A percentile compares a stretch with the other conserved stretches of the same genome.
Conservation (phyloP, 192 early-diverging fungal species). For the Lobosporangium transversale region DNA sequence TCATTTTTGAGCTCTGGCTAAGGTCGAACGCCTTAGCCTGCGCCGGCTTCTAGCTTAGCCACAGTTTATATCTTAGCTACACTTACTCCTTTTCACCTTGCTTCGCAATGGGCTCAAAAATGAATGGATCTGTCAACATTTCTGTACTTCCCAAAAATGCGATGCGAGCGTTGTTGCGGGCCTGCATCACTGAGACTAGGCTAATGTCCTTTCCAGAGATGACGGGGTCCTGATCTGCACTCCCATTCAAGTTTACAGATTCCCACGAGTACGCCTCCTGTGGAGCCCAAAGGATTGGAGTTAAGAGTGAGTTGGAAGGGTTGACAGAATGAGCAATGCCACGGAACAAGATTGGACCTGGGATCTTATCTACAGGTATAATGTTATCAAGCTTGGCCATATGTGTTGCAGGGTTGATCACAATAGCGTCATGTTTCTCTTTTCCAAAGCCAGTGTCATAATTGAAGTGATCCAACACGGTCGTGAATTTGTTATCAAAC, state of each 20-base stretch:
- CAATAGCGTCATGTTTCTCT: conserved; percentile 62
- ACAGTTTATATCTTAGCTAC: too few relatives aligned
- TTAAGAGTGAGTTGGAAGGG: conserved; percentile 68
- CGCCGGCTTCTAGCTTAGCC: too few relatives aligned
- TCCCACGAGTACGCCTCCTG: conserved; percentile 76
- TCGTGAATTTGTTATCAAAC: conserved; percentile 76
- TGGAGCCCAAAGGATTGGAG: conserved; percentile 64
- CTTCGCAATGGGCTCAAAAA: conserved; percentile 27
- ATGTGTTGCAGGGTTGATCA: conserved; percentile 56
- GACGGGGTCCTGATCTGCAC: conserved; percentile 41
- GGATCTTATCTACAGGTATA: conserved; percentile 49
- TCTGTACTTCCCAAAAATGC: conserved; percentile 84
- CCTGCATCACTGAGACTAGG: conserved; percentile 88
- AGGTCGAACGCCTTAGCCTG: too few relatives aligned
- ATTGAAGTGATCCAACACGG: conserved; percentile 78
- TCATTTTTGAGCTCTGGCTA: too few relatives aligned
- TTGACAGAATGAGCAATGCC: conserved; percentile 83
- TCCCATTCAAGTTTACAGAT: conserved; percentile 51
- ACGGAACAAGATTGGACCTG: conserved; percentile 71
- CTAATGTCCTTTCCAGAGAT: conserved; percentile 70
- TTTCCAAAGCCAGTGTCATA: conserved; percentile 53
- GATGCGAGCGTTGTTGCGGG: conserved; percentile 88
- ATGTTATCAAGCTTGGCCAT: conserved; percentile 57
- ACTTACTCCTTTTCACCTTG: conserved; percentile 33
- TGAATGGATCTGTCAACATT: conserved; percentile 82